Percentiles rank a stretch among this genome's conserved stretches.
These are phyloP conservation scores for Melanogaster broomeanus DNA, from an alignment of 768 basidiomycete species.

Conservation along the genomic window DNA sequence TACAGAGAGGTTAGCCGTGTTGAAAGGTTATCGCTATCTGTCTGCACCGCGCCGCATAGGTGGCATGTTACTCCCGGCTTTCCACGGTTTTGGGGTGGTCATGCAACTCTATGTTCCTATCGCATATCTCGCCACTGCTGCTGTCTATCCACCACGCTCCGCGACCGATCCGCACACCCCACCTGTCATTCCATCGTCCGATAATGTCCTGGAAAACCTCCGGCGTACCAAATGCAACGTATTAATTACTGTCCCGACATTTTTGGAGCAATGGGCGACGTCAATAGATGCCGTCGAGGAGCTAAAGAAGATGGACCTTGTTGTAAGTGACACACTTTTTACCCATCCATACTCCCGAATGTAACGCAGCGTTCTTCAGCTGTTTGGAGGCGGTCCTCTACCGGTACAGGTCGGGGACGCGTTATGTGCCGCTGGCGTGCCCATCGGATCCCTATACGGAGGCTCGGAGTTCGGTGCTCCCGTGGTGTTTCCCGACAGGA, in stretches of 20 bases:
- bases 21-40: neutral
- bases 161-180: neutral
- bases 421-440: constrained; percentile 14
- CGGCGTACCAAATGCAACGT: constrained; percentile 4
- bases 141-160: constrained; percentile 34
- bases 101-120: constrained; percentile 34
- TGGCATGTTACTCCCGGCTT: constrained; percentile 38
- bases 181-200: constrained; percentile 16
- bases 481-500: neutral
- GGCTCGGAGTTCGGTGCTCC: constrained; percentile 20
- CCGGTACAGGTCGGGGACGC: constrained; percentile 12
- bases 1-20: neutral
- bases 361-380: neutral
- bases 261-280: constrained; percentile 19
- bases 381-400: constrained; percentile 13
- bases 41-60: constrained; percentile 20
- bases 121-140: constrained; percentile 25
- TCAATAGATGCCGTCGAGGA: constrained; percentile 9
- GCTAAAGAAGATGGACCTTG: constrained; percentile 7
- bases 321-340: constrained; percentile 3
- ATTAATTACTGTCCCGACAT: constrained; percentile 17
- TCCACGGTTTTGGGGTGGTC: constrained; percentile 39
- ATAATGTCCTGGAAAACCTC: constrained; percentile 17
- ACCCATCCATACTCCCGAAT: no score
- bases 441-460: constrained; percentile 13